A percentile compares a stretch with the other conserved stretches of the same genome.
Conservation (phyloP, 805 yeast genomes). For the Sungouiella thailandica region DNA sequence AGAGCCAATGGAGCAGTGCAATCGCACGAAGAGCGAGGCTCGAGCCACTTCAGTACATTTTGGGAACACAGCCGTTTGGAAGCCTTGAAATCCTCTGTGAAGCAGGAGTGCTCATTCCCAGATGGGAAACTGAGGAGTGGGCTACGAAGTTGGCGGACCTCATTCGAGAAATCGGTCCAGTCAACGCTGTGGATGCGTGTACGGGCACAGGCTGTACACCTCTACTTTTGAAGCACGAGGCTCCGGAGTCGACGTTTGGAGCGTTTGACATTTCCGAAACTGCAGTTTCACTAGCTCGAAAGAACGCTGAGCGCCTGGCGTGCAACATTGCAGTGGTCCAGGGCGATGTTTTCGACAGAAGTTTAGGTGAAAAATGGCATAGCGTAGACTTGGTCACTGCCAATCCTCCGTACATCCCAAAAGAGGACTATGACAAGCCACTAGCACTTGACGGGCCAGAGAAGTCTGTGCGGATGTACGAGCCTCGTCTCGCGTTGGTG, state of each 20-base stretch:
- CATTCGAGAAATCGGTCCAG: background rate
- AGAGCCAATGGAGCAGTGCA: constrained; percentile 45
- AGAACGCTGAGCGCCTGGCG: constrained; percentile 30
- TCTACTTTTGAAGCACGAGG: constrained; percentile 36
- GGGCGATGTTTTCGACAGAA: constrained; percentile 7
- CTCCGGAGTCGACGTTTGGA: constrained; percentile 18
- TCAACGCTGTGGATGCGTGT: constrained; percentile 13
- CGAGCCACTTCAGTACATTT: constrained; percentile 78
- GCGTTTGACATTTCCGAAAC: constrained; percentile 55
- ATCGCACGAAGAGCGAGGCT: constrained; percentile 45
- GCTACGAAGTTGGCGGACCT: constrained; percentile 34
- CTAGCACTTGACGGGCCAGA: constrained; percentile 41
- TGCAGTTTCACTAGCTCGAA: constrained; percentile 49
- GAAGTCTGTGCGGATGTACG: constrained; percentile 62
- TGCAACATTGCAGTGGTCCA: constrained; percentile 1
- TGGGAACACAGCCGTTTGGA: constrained; percentile 88
- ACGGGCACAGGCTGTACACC: constrained; percentile 67
- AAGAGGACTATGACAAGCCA: constrained; percentile 35
- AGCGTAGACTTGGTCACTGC: constrained; percentile 56
- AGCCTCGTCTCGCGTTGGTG: constrained; percentile 74
- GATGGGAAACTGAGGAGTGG: constrained; percentile 98
- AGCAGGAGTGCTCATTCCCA: constrained; percentile 73
- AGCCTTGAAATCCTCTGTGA: constrained; percentile 53
- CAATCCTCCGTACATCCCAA: constrained; percentile 89
- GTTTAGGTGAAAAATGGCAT: constrained; percentile 8